Evolutionary conservation across 2,329 filamentous ascomycete genomes (phyloP).

Genomic region (Cercospora janseana): DNA sequence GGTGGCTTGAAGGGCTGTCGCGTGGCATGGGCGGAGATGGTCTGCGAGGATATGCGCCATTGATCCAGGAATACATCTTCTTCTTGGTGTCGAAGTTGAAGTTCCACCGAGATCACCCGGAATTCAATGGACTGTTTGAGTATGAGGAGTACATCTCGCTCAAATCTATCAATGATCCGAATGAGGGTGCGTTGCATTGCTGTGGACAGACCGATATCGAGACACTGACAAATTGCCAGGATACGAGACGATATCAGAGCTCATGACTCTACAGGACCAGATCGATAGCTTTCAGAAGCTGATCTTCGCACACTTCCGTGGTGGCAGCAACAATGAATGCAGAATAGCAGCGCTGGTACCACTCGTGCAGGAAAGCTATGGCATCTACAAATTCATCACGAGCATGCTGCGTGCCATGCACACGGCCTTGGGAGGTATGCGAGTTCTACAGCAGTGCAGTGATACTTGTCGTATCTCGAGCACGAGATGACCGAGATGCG

Average conservation of each 20-base stretch:
- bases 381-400: constrained; percentile 99
- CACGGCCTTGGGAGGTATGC: constrained; percentile 69
- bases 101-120: constrained; percentile 95
- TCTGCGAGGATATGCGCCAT: constrained; percentile 68
- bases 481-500: too few relatives aligned
- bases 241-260: constrained; percentile 90
- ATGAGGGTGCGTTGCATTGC: constrained; percentile 56
- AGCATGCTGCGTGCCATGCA: constrained; percentile 99
- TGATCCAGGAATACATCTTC: constrained; percentile 96
- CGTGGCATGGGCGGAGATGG: constrained; percentile 76
- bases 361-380: constrained; percentile 94
- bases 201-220: not conserved
- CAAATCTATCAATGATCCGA: constrained; percentile 97
- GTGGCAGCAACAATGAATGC: constrained; percentile 91
- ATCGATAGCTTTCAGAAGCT: constrained; percentile 98
- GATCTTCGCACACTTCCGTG: constrained; percentile 94
- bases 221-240: constrained; percentile 49
- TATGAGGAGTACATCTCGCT: constrained; percentile 98
- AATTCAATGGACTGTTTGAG: constrained; percentile 98
- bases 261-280: constrained; percentile 96
- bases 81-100: constrained; percentile 90
- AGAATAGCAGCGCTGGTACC: constrained; percentile 91
- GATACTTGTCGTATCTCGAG: too few relatives aligned
- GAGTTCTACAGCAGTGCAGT: too few relatives aligned
- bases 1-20: constrained; percentile 90